Evolutionary conservation across 495 filamentous ascomycete species (phyloP).

Genomic region (Terfezia claveryi): DNA sequence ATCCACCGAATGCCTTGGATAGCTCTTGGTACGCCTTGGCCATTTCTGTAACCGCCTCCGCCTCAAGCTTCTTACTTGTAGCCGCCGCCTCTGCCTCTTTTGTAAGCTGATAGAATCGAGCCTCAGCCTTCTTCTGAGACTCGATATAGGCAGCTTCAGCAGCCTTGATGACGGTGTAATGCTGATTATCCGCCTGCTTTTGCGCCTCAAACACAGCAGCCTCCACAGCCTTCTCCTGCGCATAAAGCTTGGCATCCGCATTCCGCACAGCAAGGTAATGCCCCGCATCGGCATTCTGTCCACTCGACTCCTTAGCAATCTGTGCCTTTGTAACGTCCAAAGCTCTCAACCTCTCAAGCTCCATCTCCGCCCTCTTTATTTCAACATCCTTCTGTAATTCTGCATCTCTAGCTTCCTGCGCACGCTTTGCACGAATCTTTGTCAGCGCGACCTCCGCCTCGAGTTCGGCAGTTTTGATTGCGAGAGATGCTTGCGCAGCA

Average conservation of each 20-base stretch:
- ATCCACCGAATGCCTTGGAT: conserved; percentile 48
- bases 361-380: conserved; percentile 49
- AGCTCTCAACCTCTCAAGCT: conserved; percentile 55
- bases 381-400: conserved; percentile 57
- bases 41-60: conserved; percentile 51
- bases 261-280: conserved; percentile 31
- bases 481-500: conserved; percentile 48
- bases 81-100: conserved; percentile 42
- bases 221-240: conserved; percentile 32
- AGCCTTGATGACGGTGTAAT: conserved; percentile 20
- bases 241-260: conserved; percentile 39
- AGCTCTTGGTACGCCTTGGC: conserved; percentile 52
- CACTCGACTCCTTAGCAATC: conserved; percentile 45
- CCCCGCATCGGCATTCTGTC: conserved; percentile 49
- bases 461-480: conserved; percentile 45
- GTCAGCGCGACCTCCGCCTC: conserved; percentile 47
- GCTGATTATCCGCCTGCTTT: conserved; percentile 16
- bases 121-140: conserved; percentile 25
- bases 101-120: conserved; percentile 24
- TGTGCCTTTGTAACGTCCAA: conserved; percentile 55
- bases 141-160: conserved; percentile 21
- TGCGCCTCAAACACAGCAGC: conserved; percentile 21
- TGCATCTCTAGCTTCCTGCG: conserved; percentile 48
- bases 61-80: conserved; percentile 42
- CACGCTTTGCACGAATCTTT: conserved; percentile 45